phyloP scores from a whole-genome alignment of 2,329 filamentous ascomycete species.

The Neobulgaria alba region DNA sequence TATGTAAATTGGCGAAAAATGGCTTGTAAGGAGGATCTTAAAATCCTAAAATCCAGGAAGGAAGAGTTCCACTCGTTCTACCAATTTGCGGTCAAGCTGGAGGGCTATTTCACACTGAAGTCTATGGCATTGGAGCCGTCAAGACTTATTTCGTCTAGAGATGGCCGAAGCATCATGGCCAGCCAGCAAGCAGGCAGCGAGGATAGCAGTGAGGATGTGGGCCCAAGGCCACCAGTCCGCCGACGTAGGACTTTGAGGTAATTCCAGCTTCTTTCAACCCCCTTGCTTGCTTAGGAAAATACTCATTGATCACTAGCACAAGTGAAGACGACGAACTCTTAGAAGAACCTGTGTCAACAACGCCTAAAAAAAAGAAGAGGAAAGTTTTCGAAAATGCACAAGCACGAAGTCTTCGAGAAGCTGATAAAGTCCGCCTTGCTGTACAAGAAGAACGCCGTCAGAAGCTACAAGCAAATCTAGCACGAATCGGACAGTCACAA shows the following conservation, averaged over 20 bases:
- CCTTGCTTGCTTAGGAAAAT: too few species aligned
- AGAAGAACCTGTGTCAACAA: neutral
- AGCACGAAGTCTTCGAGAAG: constrained; percentile 41
- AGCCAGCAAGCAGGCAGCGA: constrained; percentile 1
- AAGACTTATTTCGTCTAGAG: neutral
- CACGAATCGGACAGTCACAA: constrained; percentile 32
- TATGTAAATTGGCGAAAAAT: constrained; percentile 1
- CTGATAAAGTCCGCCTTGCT: constrained; percentile 42
- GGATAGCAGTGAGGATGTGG: neutral
- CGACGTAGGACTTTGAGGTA: too few species aligned
- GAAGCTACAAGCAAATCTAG: constrained; percentile 40
- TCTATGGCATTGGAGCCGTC: neutral
- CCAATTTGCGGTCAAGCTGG: constrained; percentile 8
- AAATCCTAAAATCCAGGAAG: neutral
- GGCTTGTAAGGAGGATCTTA: neutral
- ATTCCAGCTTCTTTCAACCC: too few species aligned
- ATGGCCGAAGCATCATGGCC: neutral
- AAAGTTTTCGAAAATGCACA: constrained; percentile 38
- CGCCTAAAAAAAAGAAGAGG: constrained; percentile 27
- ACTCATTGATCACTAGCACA: too few species aligned
- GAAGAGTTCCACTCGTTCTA: constrained; percentile 9
- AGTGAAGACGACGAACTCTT: constrained; percentile 6
- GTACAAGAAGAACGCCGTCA: constrained; percentile 45
- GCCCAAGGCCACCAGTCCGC: too few species aligned
- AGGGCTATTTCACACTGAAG: constrained; percentile 3